Percentiles rank a stretch among this genome's conserved stretches.
phyloP scores from a whole-genome alignment of 208 protist genomes.

The Crithidia thermophila region DNA sequence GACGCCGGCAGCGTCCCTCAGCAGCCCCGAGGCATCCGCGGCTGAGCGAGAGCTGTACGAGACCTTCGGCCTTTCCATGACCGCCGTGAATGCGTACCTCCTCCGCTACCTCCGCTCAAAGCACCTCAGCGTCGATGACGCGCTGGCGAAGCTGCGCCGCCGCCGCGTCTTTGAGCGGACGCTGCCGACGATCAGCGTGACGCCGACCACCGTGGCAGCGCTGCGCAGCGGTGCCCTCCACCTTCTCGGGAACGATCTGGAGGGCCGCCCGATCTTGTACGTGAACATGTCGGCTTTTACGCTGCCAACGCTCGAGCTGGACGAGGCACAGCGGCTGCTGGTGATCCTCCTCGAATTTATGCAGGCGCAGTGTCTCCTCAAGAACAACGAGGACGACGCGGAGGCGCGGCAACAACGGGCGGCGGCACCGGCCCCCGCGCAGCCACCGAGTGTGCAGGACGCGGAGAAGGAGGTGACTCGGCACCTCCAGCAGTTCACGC shows the following conservation, averaged over 20 bases:
- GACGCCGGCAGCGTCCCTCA: slow-evolving; percentile 8
- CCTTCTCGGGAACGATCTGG: slow-evolving; percentile 47
- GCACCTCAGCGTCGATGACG: slow-evolving; percentile 44
- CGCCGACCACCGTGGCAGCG: slow-evolving; percentile 39
- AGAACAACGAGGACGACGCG: slow-evolving; percentile 29
- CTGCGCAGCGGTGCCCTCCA: slow-evolving; percentile 58
- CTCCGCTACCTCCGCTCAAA: slow-evolving; percentile 61
- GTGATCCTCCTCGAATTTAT: slow-evolving; percentile 80
- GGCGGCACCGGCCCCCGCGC: neutral
- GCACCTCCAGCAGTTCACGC: slow-evolving; percentile 51
- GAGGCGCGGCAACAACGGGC: slow-evolving; percentile 17
- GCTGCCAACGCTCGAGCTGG: slow-evolving; percentile 36
- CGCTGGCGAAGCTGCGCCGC: slow-evolving; percentile 57
- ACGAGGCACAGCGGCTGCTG: slow-evolving; percentile 60
- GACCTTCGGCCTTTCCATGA: slow-evolving; percentile 26
- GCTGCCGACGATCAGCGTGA: slow-evolving; percentile 62
- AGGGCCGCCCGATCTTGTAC: slow-evolving; percentile 57
- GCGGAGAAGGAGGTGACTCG: slow-evolving; percentile 11
- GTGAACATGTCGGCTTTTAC: slow-evolving; percentile 47
- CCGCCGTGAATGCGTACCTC: slow-evolving; percentile 55
- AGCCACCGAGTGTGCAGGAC: slow-evolving; percentile 1
- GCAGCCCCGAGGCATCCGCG: slow-evolving; percentile 9
- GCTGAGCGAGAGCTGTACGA: slow-evolving; percentile 16
- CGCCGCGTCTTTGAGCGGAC: slow-evolving; percentile 64
- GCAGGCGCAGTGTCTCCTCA: slow-evolving; percentile 49